Base-by-base conservation (phyloP, 139 green algal genomes). In the Edaphochlamys debaryana region DNA sequence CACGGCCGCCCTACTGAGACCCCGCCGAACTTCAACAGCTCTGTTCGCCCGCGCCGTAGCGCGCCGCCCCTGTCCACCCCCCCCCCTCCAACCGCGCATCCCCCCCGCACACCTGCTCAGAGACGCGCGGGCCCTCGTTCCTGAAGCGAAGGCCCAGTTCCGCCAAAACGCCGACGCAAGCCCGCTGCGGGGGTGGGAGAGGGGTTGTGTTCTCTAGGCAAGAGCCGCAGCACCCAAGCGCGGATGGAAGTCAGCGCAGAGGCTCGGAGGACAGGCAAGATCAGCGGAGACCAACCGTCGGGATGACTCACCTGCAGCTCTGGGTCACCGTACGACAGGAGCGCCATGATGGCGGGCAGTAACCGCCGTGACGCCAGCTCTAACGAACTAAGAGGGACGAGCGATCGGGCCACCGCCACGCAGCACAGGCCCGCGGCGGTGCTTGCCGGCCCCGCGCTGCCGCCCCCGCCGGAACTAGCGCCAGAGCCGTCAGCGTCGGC, bases 91-190 rank as follows among this genome's bases (percentile, higher is more conserved):
- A 13, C 45, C 45, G 45, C 45, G 11, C 13, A 13, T 54, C 45
- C 45, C 45, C n/a, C 22, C 20, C 5, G 25, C 67, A 4, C 45
- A 67, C 79, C 69, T 89, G 85, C 71, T 89, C 85, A 34, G 41
- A 82, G 32, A 89, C 78, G 45, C 83, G 63, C 50, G 83, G 83
- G 22, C 48, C 70, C 20, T 89, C 78, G 0, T 37, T 70, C 40
- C 78, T 42, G 62, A 79, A 89, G 29, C 78, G 34, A 62, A 83
- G 38, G 41, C 73, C 67, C 48, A 89, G 70, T 60, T 89, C 85
- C 63, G 83, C 68, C 48, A 89, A 48, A 30, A 70, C 76, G 8
- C 54, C 66, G 25, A 85, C 84, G n/a, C 84, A 88, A 19, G 76
- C 76, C 30, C 54, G 52, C 41, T 88, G 74, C 45, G 45, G 13